phyloP scores from a whole-genome alignment of 441 rosid species.

The Brassica hybrid region DNA sequence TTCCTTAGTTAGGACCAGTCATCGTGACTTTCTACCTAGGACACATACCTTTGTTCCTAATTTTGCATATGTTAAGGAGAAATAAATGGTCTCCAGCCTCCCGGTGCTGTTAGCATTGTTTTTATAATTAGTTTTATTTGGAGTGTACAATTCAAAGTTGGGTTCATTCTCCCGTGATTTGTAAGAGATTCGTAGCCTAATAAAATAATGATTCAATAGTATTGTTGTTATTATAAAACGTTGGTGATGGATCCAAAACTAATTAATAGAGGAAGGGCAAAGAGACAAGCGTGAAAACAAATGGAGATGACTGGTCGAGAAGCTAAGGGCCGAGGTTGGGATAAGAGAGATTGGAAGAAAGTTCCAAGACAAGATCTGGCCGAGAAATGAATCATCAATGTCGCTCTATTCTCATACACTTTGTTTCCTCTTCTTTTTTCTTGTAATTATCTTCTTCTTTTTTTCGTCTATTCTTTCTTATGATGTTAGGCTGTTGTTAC shows the following conservation, averaged over 20 bases:
- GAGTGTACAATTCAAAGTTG: not conserved
- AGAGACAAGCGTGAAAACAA: constrained; percentile 27
- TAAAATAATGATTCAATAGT: not conserved
- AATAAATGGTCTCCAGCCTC: not conserved
- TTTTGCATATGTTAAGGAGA: not conserved
- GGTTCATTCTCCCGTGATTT: not conserved
- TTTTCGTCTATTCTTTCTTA: not conserved
- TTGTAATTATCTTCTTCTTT: constrained; percentile 6
- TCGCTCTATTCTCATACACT: constrained; percentile 36
- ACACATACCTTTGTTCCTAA: not conserved
- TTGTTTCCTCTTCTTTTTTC: not conserved
- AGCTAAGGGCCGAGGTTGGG: constrained; percentile 28
- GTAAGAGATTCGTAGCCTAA: not conserved
- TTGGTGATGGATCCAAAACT: constrained; percentile 21
- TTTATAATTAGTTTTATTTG: not conserved
- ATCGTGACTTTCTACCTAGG: not conserved
- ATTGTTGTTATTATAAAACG: not conserved
- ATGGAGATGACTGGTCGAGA: constrained; percentile 37
- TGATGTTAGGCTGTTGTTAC: constrained; percentile 31
- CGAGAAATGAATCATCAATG: constrained; percentile 30
- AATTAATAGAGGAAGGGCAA: constrained; percentile 26
- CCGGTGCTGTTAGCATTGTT: not conserved
- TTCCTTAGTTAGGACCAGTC: not conserved
- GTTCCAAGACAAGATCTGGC: constrained; percentile 41
- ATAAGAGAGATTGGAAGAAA: constrained; percentile 31